phyloP scores from a whole-genome alignment of 129 eudicot genomes.

The Deinandra increscens region DNA sequence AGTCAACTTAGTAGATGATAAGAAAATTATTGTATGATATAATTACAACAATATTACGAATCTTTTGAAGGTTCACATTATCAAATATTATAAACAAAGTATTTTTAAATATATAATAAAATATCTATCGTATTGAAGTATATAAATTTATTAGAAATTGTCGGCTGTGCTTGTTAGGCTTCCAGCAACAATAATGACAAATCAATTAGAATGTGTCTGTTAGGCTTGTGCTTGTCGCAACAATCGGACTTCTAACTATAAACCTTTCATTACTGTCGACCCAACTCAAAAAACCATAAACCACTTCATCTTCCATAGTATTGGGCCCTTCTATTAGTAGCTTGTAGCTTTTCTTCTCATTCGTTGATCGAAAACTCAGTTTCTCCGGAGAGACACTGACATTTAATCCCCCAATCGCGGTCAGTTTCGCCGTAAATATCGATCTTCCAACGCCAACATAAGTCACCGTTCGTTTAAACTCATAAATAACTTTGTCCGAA shows the following conservation, averaged over 20 bases:
- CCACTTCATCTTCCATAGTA: slow-evolving; percentile 27
- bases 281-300: slow-evolving; percentile 60
- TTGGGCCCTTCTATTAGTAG: slow-evolving; percentile 49
- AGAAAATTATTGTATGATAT: not conserved
- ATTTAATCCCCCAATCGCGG: slow-evolving; percentile 35
- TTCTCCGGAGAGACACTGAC: slow-evolving; percentile 51
- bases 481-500: slow-evolving; percentile 19
- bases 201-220: slow-evolving; percentile 18
- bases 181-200: slow-evolving; percentile 37
- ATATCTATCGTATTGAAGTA: not conserved
- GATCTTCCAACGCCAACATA: slow-evolving; percentile 48
- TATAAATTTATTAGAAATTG: slow-evolving; percentile 10
- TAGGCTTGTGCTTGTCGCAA: slow-evolving; percentile 53
- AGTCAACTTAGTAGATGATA: too few relatives aligned
- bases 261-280: slow-evolving; percentile 40
- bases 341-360: slow-evolving; percentile 66
- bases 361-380: slow-evolving; percentile 42
- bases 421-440: slow-evolving; percentile 39
- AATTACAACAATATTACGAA: slow-evolving; percentile 16
- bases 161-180: slow-evolving; percentile 25
- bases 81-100: slow-evolving; percentile 5
- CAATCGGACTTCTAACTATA: slow-evolving; percentile 73
- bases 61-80: slow-evolving; percentile 18
- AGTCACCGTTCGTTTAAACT: slow-evolving; percentile 57
- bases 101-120: not conserved